phyloP scores from a whole-genome alignment of 345 rosid species.

The Viola odorata region DNA sequence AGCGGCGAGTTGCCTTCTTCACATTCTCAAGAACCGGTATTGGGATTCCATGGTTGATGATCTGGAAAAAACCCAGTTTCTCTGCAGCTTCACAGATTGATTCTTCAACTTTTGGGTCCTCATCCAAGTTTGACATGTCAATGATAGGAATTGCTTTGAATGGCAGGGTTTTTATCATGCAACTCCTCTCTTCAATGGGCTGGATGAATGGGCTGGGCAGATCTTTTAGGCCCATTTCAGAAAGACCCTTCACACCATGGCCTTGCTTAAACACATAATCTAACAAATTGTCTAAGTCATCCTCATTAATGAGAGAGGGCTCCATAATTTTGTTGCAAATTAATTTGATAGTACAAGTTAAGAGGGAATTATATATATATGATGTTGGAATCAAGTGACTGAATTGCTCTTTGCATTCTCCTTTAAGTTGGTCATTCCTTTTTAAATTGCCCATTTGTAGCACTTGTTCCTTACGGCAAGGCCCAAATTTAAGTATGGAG shows the following conservation, averaged over 20 bases:
- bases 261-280: conserved; percentile 16
- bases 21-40: conserved; percentile 8
- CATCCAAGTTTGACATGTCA: conserved; percentile 16
- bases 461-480: no score
- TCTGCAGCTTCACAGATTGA: conserved; percentile 21
- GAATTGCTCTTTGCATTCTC: no score
- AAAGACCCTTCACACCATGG: conserved; percentile 22
- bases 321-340: no score
- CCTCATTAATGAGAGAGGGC: no score
- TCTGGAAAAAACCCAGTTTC: conserved; percentile 16
- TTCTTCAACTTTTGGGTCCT: conserved; percentile 8
- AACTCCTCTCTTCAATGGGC: conserved; percentile 8
- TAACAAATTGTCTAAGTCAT: no score
- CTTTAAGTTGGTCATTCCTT: no score
- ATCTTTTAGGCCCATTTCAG: conserved; percentile 16
- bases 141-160: conserved; percentile 12
- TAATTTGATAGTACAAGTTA: no score
- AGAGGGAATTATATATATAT: no score
- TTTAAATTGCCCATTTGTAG: no score
- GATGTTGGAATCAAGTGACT: no score
- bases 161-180: neutral
- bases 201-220: conserved; percentile 17
- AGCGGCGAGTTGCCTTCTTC: conserved; percentile 3
- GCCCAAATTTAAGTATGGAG: no score
- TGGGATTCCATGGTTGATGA: conserved; percentile 18